phyloP scores from a whole-genome alignment of 345 rosid species.

The Hypericum androsaemum region DNA sequence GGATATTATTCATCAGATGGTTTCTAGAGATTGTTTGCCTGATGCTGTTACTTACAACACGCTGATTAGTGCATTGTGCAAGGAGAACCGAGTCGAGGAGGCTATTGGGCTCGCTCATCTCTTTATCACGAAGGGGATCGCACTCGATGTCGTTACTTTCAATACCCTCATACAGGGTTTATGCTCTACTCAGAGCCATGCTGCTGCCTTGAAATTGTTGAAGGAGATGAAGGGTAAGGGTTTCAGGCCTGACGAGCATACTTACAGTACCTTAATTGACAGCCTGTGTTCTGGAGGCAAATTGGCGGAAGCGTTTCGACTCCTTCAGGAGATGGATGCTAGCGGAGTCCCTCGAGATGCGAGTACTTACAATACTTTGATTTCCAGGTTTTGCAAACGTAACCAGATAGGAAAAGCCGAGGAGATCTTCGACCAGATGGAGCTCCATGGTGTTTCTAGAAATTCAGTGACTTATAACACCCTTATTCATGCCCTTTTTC shows the following conservation, averaged over 20 bases:
- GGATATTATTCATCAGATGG: slow-evolving; percentile 70
- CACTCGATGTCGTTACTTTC: slow-evolving; percentile 59
- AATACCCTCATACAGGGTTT: slow-evolving; percentile 83
- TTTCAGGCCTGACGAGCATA: slow-evolving; percentile 75
- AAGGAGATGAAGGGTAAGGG: slow-evolving; percentile 79
- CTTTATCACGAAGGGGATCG: slow-evolving; percentile 64
- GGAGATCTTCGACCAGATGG: slow-evolving; percentile 93
- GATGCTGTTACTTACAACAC: slow-evolving; percentile 84
- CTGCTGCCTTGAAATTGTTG: slow-evolving; percentile 51
- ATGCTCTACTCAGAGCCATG: slow-evolving; percentile 49
- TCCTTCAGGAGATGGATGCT: slow-evolving; percentile 76
- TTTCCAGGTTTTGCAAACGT: slow-evolving; percentile 78
- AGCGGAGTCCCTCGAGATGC: slow-evolving; percentile 69
- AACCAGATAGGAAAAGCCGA: slow-evolving; percentile 66
- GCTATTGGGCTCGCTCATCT: slow-evolving; percentile 59
- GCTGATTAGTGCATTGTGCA: slow-evolving; percentile 68
- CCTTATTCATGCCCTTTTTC: slow-evolving; percentile 80
- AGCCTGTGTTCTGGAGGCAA: slow-evolving; percentile 61
- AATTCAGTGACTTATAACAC: slow-evolving; percentile 75
- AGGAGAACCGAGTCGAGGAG: slow-evolving; percentile 73
- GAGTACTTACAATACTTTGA: slow-evolving; percentile 75
- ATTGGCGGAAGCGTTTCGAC: slow-evolving; percentile 48
- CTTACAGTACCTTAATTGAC: slow-evolving; percentile 74
- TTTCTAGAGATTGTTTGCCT: slow-evolving; percentile 71
- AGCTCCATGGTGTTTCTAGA: slow-evolving; percentile 76